phyloP scores from a whole-genome alignment of 1,139 yeast species.

The Schwanniomyces etchellsii region DNA sequence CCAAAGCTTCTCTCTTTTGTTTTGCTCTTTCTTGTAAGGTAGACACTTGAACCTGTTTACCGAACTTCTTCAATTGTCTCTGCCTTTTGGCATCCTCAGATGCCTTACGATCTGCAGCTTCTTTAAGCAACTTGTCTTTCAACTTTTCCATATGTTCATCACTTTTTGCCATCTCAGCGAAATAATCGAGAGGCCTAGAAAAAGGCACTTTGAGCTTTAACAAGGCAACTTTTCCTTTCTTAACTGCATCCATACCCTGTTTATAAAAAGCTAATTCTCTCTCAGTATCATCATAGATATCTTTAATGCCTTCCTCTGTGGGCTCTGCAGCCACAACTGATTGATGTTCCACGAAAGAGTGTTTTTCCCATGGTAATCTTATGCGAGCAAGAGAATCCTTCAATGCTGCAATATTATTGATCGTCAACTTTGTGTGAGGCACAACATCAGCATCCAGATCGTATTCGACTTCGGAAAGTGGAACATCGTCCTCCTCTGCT shows the following conservation, averaged over 20 bases:
- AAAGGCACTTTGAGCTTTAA: conserved; percentile 73
- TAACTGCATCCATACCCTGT: conserved; percentile 85
- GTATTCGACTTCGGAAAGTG: conserved; percentile 72
- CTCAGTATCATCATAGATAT: conserved; percentile 92
- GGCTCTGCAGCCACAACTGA: conserved; percentile 56
- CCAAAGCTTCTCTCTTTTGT: conserved; percentile 88
- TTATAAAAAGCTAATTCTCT: conserved; percentile 68
- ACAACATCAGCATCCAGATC: conserved; percentile 86
- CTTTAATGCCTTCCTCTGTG: conserved; percentile 66
- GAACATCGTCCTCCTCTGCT: conserved; percentile 56
- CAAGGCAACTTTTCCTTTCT: conserved; percentile 63
- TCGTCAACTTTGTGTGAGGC: conserved; percentile 83
- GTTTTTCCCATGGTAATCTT: conserved; percentile 63
- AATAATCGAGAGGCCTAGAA: conserved; percentile 89
- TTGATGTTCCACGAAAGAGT: conserved; percentile 81
- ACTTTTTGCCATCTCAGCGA: conserved; percentile 97
- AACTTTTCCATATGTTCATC: conserved; percentile 98
- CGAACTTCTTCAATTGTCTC: conserved; percentile 92
- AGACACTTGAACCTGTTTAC: conserved; percentile 94
- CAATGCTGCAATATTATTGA: conserved; percentile 67
- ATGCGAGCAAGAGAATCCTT: conserved; percentile 64
- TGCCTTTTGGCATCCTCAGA: conserved; percentile 92
- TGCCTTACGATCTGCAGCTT: conserved; percentile 88
- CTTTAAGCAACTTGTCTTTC: conserved; percentile 73
- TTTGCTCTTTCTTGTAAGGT: conserved; percentile 92